A percentile compares a stretch with the other conserved stretches of the same genome.
phyloP scores from a whole-genome alignment of 2,329 filamentous ascomycete genomes.

The Cryphonectria nitschkei region DNA sequence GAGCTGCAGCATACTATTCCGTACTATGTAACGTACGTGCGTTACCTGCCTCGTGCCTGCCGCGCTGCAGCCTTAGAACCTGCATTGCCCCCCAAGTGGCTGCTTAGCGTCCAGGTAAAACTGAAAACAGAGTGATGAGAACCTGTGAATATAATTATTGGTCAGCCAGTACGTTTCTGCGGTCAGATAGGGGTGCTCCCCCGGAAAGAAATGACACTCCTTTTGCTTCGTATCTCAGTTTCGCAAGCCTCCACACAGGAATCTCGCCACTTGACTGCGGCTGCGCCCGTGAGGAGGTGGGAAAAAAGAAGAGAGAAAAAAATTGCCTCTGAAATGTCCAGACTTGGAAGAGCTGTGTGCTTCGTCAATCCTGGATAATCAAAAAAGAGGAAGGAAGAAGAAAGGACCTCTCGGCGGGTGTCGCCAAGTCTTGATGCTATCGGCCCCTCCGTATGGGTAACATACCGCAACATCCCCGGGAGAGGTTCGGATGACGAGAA shows the following conservation, averaged over 20 bases:
- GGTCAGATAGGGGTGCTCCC: constrained; percentile 23
- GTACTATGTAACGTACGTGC: not conserved
- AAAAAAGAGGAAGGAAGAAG: not conserved
- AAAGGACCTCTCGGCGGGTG: not conserved
- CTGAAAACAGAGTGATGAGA: constrained; percentile 21
- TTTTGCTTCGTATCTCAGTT: constrained; percentile 2
- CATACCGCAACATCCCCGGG: not conserved
- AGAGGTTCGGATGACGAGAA: not conserved
- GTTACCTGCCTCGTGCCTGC: not conserved
- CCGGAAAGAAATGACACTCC: not conserved
- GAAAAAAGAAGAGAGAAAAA: no score
- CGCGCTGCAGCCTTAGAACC: constrained; percentile 11
- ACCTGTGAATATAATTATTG: not conserved
- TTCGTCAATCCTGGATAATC: not conserved
- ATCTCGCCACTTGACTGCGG: constrained; percentile 1
- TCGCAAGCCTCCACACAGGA: constrained; percentile 15
- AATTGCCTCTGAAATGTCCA: not conserved
- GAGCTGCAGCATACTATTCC: not conserved
- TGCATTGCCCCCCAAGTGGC: constrained; percentile 18
- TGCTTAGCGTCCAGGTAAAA: constrained; percentile 15
- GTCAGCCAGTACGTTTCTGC: constrained; percentile 19
- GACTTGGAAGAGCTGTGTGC: not conserved
- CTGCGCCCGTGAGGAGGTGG: not conserved
- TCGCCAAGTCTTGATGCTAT: not conserved
- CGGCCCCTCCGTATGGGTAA: not conserved